Percentiles rank a stretch among this genome's conserved stretches.
Conservation (phyloP, 2,329 filamentous ascomycete genomes). For the Alternaria sp. region DNA sequence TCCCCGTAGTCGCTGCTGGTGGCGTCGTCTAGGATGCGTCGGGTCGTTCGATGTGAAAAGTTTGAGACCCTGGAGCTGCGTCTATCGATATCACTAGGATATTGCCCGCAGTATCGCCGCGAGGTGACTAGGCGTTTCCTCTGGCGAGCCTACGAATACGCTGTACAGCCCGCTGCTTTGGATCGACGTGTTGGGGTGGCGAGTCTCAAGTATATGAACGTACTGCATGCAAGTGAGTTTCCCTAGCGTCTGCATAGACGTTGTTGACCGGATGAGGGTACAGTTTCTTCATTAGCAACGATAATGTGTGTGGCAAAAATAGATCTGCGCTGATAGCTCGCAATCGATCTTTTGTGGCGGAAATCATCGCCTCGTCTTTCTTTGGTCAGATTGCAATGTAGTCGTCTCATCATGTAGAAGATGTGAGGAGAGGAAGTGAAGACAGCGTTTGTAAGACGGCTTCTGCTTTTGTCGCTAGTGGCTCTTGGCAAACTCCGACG, state of each 20-base stretch:
- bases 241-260: background rate
- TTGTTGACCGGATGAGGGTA: background rate
- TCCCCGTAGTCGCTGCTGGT: background rate
- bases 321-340: background rate
- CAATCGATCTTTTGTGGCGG: background rate
- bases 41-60: background rate
- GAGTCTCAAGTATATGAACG: background rate
- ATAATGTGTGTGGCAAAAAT: background rate
- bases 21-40: background rate
- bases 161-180: background rate
- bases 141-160: background rate
- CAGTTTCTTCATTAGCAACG: background rate
- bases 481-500: slow-evolving; percentile 14
- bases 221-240: background rate
- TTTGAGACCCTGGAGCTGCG: background rate
- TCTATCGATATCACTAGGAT: background rate
- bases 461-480: slow-evolving; percentile 14
- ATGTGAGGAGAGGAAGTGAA: background rate
- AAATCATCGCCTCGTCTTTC: background rate
- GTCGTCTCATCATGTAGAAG: background rate
- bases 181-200: background rate
- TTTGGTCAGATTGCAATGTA: background rate
- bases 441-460: background rate
- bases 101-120: slow-evolving; percentile 1
- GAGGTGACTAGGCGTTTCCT: background rate